phyloP scores from a whole-genome alignment of 352 stramenopile species.

The Phytophthora sp. region DNA sequence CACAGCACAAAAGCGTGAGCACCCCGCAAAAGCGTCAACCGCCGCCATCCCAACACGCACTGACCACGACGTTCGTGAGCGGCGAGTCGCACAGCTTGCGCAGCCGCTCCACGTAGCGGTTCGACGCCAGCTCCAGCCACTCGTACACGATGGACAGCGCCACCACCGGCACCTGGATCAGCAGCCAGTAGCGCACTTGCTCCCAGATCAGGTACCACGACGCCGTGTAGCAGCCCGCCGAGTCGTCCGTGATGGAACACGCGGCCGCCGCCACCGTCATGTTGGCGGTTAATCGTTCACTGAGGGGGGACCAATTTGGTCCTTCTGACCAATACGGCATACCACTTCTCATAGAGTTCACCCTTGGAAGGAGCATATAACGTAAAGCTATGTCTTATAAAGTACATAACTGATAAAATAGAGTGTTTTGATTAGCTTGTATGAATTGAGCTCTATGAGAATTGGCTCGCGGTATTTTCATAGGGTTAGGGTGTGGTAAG shows the following conservation, averaged over 20 bases:
- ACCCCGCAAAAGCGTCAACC: conserved; percentile 3
- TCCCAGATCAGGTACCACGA: conserved; percentile 85
- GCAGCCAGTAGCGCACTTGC: conserved; percentile 81
- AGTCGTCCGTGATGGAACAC: conserved; percentile 66
- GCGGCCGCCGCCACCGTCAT: conserved; percentile 24
- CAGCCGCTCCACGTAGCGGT: conserved; percentile 68
- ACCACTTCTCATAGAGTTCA: no score
- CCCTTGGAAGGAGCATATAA: no score
- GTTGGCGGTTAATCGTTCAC: conserved; percentile 8
- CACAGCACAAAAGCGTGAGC: neutral
- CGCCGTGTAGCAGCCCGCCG: conserved; percentile 72
- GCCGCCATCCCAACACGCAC: no score
- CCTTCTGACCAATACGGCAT: no score
- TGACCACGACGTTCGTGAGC: conserved; percentile 72
- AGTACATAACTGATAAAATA: no score
- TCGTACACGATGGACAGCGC: conserved; percentile 78
- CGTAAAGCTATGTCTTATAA: no score
- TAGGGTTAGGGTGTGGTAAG: no score
- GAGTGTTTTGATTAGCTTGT: no score
- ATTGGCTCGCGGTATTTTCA: no score
- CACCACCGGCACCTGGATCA: conserved; percentile 75
- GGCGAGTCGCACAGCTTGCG: conserved; percentile 73
- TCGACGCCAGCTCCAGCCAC: conserved; percentile 78
- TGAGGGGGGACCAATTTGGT: no score
- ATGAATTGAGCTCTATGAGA: no score